Conservation (phyloP, 2,329 filamentous ascomycete species). For the Diaporthe destruens region DNA sequence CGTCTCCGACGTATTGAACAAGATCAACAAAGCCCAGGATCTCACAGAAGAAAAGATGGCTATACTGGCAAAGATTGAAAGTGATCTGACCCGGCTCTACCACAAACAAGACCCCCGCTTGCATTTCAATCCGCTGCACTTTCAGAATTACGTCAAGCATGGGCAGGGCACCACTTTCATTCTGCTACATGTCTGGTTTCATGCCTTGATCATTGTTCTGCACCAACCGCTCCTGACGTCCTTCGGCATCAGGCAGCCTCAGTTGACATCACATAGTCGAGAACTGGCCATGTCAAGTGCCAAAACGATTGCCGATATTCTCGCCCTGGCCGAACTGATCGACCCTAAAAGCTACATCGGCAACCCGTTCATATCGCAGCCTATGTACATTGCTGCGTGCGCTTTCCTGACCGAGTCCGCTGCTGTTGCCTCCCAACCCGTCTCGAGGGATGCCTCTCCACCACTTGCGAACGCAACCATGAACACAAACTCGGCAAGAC, state of each 20-base stretch:
- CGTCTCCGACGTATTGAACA: slow-evolving; percentile 87
- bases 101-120: slow-evolving; percentile 80
- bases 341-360: slow-evolving; percentile 88
- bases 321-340: slow-evolving; percentile 87
- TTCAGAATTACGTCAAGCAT: slow-evolving; percentile 83
- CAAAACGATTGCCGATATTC: slow-evolving; percentile 90
- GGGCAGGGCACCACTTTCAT: slow-evolving; percentile 91
- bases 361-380: slow-evolving; percentile 90
- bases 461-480: slow-evolving; percentile 45
- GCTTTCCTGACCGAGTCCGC: slow-evolving; percentile 88
- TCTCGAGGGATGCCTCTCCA: slow-evolving; percentile 71
- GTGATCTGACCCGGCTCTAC: slow-evolving; percentile 78
- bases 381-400: slow-evolving; percentile 91
- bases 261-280: slow-evolving; percentile 83
- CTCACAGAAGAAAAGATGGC: slow-evolving; percentile 81
- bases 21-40: slow-evolving; percentile 79
- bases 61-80: slow-evolving; percentile 81
- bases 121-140: slow-evolving; percentile 88
- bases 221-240: slow-evolving; percentile 86
- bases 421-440: slow-evolving; percentile 74
- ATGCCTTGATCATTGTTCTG: slow-evolving; percentile 85
- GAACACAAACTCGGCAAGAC: not conserved
- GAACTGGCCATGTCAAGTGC: slow-evolving; percentile 89
- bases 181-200: slow-evolving; percentile 89
- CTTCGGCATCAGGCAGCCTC: slow-evolving; percentile 75